A percentile compares a stretch with the other conserved stretches of the same genome.
Conservation (phyloP, 352 stramenopile species). For the Globisporangium acanthophoron region DNA sequence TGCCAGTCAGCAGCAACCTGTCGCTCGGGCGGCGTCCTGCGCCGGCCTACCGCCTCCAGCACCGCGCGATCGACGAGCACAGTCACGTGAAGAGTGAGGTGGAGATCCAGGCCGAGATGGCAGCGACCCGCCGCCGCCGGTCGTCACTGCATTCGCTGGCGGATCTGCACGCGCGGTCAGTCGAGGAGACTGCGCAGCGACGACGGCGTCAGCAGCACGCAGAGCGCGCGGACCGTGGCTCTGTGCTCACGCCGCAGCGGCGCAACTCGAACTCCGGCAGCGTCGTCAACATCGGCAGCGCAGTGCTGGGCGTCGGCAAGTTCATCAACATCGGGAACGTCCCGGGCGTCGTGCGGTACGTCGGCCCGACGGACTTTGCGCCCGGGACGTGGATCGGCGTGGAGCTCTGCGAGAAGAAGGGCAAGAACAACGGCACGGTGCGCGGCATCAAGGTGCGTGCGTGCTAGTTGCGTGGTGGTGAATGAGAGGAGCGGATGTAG, state of each 20-base stretch:
- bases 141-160: conserved; percentile 43
- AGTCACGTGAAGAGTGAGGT: not conserved
- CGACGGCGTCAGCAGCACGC: conserved; percentile 1
- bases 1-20: conserved; percentile 43
- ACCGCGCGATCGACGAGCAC: conserved; percentile 7
- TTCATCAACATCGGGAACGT: conserved; percentile 51
- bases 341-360: conserved; percentile 60
- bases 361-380: conserved; percentile 59
- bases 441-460: conserved; percentile 27
- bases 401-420: conserved; percentile 52
- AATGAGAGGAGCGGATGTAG: not conserved
- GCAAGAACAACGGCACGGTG: conserved; percentile 62
- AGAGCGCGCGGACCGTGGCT: not conserved
- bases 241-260: conserved; percentile 7
- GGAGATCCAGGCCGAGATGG: not conserved
- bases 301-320: conserved; percentile 39
- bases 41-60: not conserved
- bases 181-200: not conserved
- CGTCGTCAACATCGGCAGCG: conserved; percentile 37
- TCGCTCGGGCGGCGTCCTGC: not conserved
- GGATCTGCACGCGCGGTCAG: conserved; percentile 24
- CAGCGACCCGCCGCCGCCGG: not conserved
- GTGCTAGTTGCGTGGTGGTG: not conserved
- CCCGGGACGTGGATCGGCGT: conserved; percentile 67
- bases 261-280: conserved; percentile 31